phyloP scores from a whole-genome alignment of 345 rosid genomes.

The Citrus glauca region DNA sequence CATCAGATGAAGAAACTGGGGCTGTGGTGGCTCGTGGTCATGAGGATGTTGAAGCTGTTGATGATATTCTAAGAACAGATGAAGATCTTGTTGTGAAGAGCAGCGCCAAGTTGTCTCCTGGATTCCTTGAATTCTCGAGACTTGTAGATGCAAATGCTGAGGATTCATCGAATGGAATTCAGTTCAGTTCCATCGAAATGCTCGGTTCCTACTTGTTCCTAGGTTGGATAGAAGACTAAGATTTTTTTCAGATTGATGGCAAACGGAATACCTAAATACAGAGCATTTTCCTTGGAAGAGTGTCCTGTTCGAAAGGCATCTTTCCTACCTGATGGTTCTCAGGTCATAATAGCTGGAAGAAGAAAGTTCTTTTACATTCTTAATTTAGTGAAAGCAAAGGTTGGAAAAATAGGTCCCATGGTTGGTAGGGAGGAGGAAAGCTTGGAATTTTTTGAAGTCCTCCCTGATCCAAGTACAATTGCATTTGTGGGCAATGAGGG shows the following conservation, averaged over 20 bases:
- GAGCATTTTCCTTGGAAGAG: slow-evolving; percentile 79
- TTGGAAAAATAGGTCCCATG: slow-evolving; percentile 80
- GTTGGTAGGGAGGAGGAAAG: slow-evolving; percentile 97
- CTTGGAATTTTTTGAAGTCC: slow-evolving; percentile 80
- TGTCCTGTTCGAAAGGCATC: slow-evolving; percentile 78
- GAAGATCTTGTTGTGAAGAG: slow-evolving; percentile 80
- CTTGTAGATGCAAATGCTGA: slow-evolving; percentile 85
- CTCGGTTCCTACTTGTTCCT: slow-evolving; percentile 74
- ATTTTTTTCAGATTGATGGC: slow-evolving; percentile 92
- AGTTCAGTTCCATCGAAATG: slow-evolving; percentile 83
- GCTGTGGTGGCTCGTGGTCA: slow-evolving; percentile 24
- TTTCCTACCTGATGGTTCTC: slow-evolving; percentile 82
- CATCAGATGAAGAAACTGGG: slow-evolving; percentile 50
- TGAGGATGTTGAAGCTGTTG: slow-evolving; percentile 35
- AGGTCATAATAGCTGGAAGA: slow-evolving; percentile 84
- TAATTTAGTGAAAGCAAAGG: slow-evolving; percentile 72
- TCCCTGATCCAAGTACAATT: slow-evolving; percentile 73
- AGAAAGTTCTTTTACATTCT: slow-evolving; percentile 86
- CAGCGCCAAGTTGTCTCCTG: slow-evolving; percentile 51
- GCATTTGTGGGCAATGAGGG: slow-evolving; percentile 90
- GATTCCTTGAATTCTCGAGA: slow-evolving; percentile 70
- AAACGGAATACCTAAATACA: slow-evolving; percentile 84
- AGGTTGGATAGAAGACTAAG: slow-evolving; percentile 66
- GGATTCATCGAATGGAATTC: slow-evolving; percentile 73
- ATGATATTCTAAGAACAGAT: slow-evolving; percentile 60